Evolutionary conservation across 2,329 filamentous ascomycete species (phyloP).

Genomic region (Aspergillus piperis): DNA sequence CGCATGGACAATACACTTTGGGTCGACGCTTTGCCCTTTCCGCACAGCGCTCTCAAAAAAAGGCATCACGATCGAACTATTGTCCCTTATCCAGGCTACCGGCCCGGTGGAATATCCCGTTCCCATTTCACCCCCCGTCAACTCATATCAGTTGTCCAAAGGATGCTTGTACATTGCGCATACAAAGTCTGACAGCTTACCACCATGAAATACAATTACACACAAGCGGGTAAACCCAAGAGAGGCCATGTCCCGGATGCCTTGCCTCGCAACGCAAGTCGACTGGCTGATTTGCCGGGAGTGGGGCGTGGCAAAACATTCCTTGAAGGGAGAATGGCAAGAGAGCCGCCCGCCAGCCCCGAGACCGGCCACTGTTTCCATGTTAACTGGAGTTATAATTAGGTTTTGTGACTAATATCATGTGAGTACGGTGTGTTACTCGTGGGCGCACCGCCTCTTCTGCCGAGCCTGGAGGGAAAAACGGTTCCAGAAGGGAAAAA

Average conservation of each 20-base stretch:
- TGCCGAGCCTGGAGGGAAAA: constrained; percentile 2
- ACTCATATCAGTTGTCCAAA: no score
- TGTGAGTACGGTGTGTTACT: background rate
- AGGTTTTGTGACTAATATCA: constrained; percentile 11
- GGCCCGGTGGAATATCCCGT: background rate
- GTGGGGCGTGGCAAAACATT: constrained; percentile 39
- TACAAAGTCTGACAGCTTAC: background rate
- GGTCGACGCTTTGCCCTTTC: background rate
- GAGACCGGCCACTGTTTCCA: constrained; percentile 25
- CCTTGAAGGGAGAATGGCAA: constrained; percentile 27
- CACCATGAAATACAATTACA: background rate
- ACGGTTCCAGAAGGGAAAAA: constrained; percentile 8
- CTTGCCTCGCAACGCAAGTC: background rate
- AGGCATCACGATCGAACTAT: background rate
- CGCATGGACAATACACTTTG: constrained; percentile 3
- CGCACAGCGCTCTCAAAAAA: background rate
- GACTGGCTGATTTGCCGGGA: background rate
- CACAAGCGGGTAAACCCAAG: background rate
- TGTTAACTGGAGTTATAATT: constrained; percentile 15
- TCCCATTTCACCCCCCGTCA: background rate
- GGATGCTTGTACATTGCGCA: background rate
- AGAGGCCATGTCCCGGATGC: background rate
- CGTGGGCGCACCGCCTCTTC: constrained; percentile 13
- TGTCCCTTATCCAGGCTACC: background rate
- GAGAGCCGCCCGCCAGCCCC: constrained; percentile 17